Evolutionary conservation across 2,329 filamentous ascomycete genomes (phyloP), one percentile per base, ranked within the genome.

Genomic region (Sporothrix pseudoabietina): DNA sequence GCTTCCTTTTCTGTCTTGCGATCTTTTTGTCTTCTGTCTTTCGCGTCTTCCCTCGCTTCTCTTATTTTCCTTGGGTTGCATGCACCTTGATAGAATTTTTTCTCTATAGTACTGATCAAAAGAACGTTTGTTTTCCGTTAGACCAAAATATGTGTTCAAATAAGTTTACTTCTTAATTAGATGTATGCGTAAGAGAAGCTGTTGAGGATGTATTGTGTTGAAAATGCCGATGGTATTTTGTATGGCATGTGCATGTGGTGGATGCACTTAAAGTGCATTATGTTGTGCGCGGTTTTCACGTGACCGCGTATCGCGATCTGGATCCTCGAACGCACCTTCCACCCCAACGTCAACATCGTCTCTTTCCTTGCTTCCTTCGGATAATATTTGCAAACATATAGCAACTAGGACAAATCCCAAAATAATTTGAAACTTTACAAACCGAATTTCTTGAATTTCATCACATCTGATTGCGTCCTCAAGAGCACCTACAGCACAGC

Each of bases 41-140:
- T 19, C 59, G 72, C 65, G 52, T 47, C 32, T 47, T 44, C 69
- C 66, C 63, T 73, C 65, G 72, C 74, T 80, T 79, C 78, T 59
- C 70, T 74, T 72, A 73, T 75, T 80, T 80, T 79, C 76, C 77
- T 79, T 80, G 77, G 77, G 77, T 79, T 80, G 79, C 78, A 79
- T 82, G 79, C 78, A 78, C 80, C 76, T 79, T 77, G 69, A 83
- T 84, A 83, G 82, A 81, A 78, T 77, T 75, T 61, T 74, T 22
- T 30, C 41, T 75, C 39, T 69, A 71, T 66, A 73, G 72, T 71
- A 63, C 68, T 71, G 72, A 69, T 71, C 66, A 71, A 73, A 71
- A 71, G 72, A 71, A 54, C 32, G 65, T 39, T 59, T 69, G 63
- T n/a, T 69, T 72, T 72, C 19, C 35, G 52, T 71, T 61, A 49